These are phyloP conservation scores for Fusarium nygamai DNA, from an alignment of 2,329 filamentous ascomycete species.

Conservation along the genomic window DNA sequence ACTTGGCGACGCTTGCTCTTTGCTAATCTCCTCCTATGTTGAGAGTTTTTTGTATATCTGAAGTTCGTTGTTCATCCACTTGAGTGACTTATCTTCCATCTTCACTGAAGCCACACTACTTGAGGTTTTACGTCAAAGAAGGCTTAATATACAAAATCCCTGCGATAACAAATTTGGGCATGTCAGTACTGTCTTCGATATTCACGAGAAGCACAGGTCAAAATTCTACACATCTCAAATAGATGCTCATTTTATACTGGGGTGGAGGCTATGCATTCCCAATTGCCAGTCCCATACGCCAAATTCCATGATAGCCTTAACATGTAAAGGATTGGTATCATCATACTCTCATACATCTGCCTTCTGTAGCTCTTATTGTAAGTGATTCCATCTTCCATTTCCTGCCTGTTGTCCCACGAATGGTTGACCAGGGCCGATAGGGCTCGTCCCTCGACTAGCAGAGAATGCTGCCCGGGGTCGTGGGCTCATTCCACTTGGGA, in stretches of 20 bases:
- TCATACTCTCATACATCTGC: not conserved
- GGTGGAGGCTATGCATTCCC: not conserved
- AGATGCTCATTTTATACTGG: not conserved
- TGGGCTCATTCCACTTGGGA: conserved; percentile 62
- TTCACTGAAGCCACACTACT: not conserved
- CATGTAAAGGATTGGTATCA: conserved; percentile 13
- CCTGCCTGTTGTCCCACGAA: conserved; percentile 52
- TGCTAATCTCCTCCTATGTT: conserved; percentile 37
- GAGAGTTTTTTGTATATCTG: conserved; percentile 32
- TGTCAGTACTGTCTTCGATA: not conserved
- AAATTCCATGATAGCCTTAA: conserved; percentile 3
- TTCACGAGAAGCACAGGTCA: not conserved
- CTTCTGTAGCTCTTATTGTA: conserved; percentile 50
- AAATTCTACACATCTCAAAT: not conserved
- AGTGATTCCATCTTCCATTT: conserved; percentile 56
- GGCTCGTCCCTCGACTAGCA: conserved; percentile 62
- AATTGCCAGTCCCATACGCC: conserved; percentile 1
- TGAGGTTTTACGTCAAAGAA: not conserved
- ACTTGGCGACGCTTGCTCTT: conserved; percentile 39
- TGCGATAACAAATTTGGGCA: not conserved
- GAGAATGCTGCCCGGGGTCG: conserved; percentile 47
- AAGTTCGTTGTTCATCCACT: not conserved
- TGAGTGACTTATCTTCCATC: not conserved
- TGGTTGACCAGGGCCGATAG: conserved; percentile 53
- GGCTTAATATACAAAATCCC: not conserved